Conservation (phyloP, 2,329 filamentous ascomycete species). For the Graphilbum sp. region DNA sequence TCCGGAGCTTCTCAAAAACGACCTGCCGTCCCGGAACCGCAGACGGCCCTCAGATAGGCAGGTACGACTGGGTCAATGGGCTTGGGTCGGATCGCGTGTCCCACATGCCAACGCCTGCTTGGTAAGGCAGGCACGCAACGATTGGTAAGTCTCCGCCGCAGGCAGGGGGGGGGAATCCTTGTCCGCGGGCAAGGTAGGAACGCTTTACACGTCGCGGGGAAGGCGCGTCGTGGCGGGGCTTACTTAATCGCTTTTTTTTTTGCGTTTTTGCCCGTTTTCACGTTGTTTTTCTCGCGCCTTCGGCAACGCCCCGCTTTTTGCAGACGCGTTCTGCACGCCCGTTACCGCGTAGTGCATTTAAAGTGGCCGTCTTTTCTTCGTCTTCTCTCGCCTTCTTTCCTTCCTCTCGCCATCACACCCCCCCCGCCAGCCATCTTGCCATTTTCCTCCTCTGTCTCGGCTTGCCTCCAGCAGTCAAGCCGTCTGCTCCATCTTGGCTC, state of each 20-base stretch:
- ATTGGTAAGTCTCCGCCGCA: no score
- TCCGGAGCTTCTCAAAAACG: no score
- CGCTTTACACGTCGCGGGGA: background rate
- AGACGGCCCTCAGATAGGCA: no score
- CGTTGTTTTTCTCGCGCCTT: background rate
- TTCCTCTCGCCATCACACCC: background rate
- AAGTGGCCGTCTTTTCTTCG: constrained; percentile 9
- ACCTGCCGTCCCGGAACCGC: no score
- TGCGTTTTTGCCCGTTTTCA: no score
- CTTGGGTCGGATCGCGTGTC: no score
- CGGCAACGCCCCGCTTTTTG: constrained; percentile 5
- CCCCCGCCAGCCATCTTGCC: background rate
- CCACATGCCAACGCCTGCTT: no score
- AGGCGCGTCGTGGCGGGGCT: background rate
- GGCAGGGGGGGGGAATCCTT: no score
- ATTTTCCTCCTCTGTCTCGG: background rate
- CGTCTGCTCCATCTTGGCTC: no score
- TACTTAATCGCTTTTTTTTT: constrained; percentile 3
- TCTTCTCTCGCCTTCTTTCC: constrained; percentile 1
- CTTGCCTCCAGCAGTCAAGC: constrained; percentile 16
- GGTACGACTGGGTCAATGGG: no score
- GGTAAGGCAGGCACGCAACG: no score
- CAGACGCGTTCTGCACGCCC: constrained; percentile 5
- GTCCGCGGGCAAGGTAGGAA: no score
- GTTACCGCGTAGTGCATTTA: constrained; percentile 10